These are phyloP conservation scores for Tricholomella constricta DNA, from an alignment of 768 basidiomycete genomes.

Conservation along the genomic window DNA sequence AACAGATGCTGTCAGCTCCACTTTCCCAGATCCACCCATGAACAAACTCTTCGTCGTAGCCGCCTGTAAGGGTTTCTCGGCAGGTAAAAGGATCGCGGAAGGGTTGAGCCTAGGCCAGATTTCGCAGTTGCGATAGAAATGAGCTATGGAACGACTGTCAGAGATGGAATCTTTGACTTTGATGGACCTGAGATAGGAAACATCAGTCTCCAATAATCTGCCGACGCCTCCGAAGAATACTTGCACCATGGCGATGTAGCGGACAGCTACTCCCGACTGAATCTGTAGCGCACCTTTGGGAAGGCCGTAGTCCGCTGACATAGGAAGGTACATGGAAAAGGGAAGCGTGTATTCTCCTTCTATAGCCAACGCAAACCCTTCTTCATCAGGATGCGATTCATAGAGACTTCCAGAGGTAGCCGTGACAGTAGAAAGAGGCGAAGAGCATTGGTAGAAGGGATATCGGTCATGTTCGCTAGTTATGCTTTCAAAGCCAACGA, in stretches of 20 bases:
- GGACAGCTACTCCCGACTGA: constrained; percentile 62
- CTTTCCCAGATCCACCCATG: constrained; percentile 64
- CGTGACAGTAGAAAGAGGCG: constrained; percentile 51
- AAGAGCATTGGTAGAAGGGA: constrained; percentile 81
- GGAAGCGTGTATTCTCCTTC: constrained; percentile 73
- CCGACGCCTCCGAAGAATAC: too few relatives aligned
- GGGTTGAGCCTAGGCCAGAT: constrained; percentile 79
- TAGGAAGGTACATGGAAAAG: constrained; percentile 69
- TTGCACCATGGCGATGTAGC: constrained; percentile 81
- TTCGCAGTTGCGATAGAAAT: constrained; percentile 84
- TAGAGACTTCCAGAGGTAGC: constrained; percentile 45
- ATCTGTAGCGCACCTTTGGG: constrained; percentile 60
- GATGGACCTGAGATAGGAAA: constrained; percentile 51
- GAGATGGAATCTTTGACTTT: constrained; percentile 70
- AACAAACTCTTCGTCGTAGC: constrained; percentile 56
- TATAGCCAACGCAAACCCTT: constrained; percentile 62
- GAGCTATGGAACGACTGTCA: constrained; percentile 71
- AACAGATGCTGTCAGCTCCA: constrained; percentile 65
- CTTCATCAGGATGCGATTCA: constrained; percentile 48
- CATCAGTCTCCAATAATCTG: constrained; percentile 2
- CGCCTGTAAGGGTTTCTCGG: constrained; percentile 59
- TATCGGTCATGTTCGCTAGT: constrained; percentile 59
- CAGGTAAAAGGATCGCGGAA: constrained; percentile 57
- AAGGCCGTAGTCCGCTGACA: constrained; percentile 49
- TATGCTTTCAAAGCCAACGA: constrained; percentile 84